These are phyloP conservation scores for Solanum clarkiae DNA, from an alignment of 257 asterid genomes.

Conservation along the genomic window DNA sequence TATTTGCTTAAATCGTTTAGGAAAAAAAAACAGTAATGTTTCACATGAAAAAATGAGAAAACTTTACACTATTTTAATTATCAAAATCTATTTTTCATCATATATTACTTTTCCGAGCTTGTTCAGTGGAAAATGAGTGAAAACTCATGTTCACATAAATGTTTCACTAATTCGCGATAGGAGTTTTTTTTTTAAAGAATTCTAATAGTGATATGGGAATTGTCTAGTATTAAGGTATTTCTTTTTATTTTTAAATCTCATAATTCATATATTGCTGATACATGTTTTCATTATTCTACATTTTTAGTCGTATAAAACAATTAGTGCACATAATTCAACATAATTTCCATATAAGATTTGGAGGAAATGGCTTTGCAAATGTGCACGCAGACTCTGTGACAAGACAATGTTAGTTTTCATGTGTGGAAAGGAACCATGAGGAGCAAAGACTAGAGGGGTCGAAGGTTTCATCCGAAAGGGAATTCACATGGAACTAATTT, in stretches of 20 bases:
- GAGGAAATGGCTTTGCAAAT: neutral
- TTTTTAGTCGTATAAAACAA: neutral
- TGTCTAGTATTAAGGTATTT: neutral
- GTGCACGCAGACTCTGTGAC: neutral
- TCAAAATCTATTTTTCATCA: neutral
- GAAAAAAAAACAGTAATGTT: neutral
- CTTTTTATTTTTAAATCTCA: neutral
- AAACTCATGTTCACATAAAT: too few relatives aligned
- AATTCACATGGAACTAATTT: neutral
- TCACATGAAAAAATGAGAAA: neutral
- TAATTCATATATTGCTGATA: neutral
- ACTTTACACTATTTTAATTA: too few relatives aligned
- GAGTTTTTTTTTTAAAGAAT: too few relatives aligned
- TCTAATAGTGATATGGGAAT: neutral
- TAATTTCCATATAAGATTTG: neutral
- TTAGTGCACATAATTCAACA: neutral
- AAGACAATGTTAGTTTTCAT: neutral
- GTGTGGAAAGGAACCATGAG: neutral
- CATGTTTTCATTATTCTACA: neutral
- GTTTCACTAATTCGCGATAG: too few relatives aligned
- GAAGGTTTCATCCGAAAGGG: constrained; percentile 9
- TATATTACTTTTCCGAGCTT: neutral
- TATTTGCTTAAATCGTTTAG: neutral
- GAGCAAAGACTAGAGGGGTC: neutral
- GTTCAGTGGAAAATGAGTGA: too few relatives aligned